phyloP scores from a whole-genome alignment of 441 rosid species.

The Populus hybrid region DNA sequence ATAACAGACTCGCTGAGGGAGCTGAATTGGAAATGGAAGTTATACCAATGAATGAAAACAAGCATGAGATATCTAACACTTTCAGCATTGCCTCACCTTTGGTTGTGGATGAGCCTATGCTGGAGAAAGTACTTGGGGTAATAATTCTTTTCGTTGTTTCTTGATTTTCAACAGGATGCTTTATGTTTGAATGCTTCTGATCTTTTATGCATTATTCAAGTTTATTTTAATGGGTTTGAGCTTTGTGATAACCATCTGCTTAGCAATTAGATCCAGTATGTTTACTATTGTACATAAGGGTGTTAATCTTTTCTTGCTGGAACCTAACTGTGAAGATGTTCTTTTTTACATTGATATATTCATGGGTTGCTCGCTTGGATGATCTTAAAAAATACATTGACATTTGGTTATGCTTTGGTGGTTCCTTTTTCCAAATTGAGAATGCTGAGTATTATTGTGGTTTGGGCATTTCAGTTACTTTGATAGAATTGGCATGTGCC shows the following conservation, averaged over 20 bases:
- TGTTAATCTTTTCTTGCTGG: constrained; percentile 4
- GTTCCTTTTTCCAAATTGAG: background rate
- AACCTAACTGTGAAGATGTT: background rate
- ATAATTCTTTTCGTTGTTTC: constrained; percentile 12
- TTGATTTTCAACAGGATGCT: background rate
- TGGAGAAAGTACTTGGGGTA: constrained; percentile 95
- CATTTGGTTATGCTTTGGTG: background rate
- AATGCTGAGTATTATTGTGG: background rate
- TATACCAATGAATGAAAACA: constrained; percentile 80
- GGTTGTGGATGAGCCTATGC: constrained; percentile 84
- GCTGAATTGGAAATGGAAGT: constrained; percentile 99
- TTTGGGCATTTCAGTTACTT: background rate
- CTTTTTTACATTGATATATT: constrained; percentile 1
- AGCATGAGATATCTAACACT: constrained; percentile 64
- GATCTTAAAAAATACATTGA: background rate
- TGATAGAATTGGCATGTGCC: background rate
- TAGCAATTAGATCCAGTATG: background rate
- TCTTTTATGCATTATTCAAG: background rate
- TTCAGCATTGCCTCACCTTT: constrained; percentile 66
- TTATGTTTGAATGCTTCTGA: background rate
- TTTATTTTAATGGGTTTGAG: background rate
- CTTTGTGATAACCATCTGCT: background rate
- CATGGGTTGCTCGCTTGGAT: background rate
- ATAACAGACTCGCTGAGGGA: constrained; percentile 86
- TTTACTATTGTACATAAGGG: background rate